Evolutionary conservation across 305 asterid genomes (phyloP), one percentile per base, ranked within the genome.

Genomic region (Withania somnifera): DNA sequence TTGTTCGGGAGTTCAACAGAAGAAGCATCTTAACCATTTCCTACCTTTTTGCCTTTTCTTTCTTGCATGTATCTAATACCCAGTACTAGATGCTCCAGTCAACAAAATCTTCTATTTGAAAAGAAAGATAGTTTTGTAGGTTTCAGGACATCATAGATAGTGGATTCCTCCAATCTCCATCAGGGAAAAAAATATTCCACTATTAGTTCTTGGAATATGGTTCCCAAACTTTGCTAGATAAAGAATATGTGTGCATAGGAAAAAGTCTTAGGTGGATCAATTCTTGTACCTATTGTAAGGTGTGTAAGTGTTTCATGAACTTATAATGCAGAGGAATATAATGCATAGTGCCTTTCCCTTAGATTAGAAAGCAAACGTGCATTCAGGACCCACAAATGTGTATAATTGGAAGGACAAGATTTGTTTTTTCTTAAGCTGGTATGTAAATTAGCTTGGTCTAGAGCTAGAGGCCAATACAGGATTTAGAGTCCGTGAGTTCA

Each of bases 261-360:
- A 88, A 90, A 87, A 88, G 88, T 77, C 82, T 47, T 60, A 52
- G 88, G 87, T 85, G 95, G 89, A 92, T 91, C 92, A 83, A 91
- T 94, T 93, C 97, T 86, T 85, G 95, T 90, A 90, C 92, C 89
- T 71, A 87, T 85, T 89, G 88, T 87, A 89, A 90, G 97, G 90
- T 82, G 87, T 88, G 84, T 2, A 86, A 89, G 86, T 84, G 84
- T 88, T 84, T 83, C 81, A 85, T 81, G 85, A 86, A 91, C 81
- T 83, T 87, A 89, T 82, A 85, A 86, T 86, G 88, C 87, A 87
- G 83, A 85, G 86, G 93, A 90, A 87, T 88, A 58, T 83, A 86
- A 86, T 83, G 77, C 84, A 82, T 61, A 85, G 83, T 83, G 88
- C 85, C 51, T 84, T 87, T 86, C 88, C 87, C 73, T 66, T 84